Base-by-base conservation (phyloP, 441 rosid species). In the Gossypium lobatum region DNA sequence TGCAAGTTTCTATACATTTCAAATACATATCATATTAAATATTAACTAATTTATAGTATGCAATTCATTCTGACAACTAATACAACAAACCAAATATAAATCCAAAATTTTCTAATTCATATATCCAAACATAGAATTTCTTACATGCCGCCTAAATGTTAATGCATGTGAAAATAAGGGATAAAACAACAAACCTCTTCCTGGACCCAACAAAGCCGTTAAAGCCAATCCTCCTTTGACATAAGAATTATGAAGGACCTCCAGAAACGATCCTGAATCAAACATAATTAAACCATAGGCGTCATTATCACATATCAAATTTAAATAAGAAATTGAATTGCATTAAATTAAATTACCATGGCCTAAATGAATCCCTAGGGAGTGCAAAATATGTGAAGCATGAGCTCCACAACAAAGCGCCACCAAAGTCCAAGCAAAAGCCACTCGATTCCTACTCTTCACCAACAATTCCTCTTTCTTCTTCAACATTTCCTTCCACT, bases 341-440 rank as follows among this genome's bases (percentile, higher is more conserved):
- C 34, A 28, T 28, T 28, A 28, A 28, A 28, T 3, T 48, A 20
- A 23, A 17, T 74, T 84, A 93, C 96, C 97, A 78, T 93, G 95
- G 80, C 85, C 92, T 48, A 91, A 71, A 81, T 95, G 98, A 81
- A 95, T 84, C 76, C 96, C 98, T 31, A 90, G 66, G 28, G 97
- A 90, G 76, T 95, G 99, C 81, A 89, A 77, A 74, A 91, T 83
- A 81, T 93, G 99, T 18, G 97, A 89, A 85, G 88, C 86, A 39
- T 95, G 98, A 18, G 98, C 87, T 26, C 97, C 98, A 75, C 99
- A 93, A 77, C 97, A 95, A 78, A 95, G 60, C 42, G 99, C 97
- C 81, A 90, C 99, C 83, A 91, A 81, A 42, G 91, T 92, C 98
- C 98, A 91, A 3, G 98, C 96, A 76, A 95, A 87, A 7, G 90